These are phyloP conservation scores for Lachnellula cervina DNA, from an alignment of 2,329 filamentous ascomycete species.

Conservation along the genomic window DNA sequence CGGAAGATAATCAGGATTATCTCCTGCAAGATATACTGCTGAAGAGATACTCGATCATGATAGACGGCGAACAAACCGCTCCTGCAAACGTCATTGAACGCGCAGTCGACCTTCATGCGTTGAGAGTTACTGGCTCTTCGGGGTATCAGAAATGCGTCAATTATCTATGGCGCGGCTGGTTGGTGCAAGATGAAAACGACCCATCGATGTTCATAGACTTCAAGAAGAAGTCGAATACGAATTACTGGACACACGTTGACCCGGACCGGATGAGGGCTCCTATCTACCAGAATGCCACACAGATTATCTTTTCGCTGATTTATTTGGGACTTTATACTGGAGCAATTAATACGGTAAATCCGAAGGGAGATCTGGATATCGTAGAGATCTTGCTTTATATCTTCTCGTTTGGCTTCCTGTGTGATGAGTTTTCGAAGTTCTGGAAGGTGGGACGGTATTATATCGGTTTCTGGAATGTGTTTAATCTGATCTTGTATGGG, in stretches of 20 bases:
- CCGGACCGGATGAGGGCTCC: slow-evolving; percentile 93
- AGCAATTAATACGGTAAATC: slow-evolving; percentile 92
- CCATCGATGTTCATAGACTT: slow-evolving; percentile 87
- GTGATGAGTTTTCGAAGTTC: slow-evolving; percentile 81
- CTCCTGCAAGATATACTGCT: slow-evolving; percentile 78
- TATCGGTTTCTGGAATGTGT: slow-evolving; percentile 93
- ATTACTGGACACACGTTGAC: slow-evolving; percentile 78
- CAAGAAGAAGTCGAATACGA: slow-evolving; percentile 70
- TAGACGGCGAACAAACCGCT: slow-evolving; percentile 64
- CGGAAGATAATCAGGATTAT: slow-evolving; percentile 72
- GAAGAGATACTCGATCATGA: slow-evolving; percentile 78
- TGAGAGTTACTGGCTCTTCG: slow-evolving; percentile 82
- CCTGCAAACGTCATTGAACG: slow-evolving; percentile 89
- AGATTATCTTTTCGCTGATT: slow-evolving; percentile 77
- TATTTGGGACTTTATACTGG: slow-evolving; percentile 83
- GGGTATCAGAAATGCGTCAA: slow-evolving; percentile 91
- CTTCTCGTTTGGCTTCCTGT: slow-evolving; percentile 87
- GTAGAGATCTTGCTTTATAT: slow-evolving; percentile 82
- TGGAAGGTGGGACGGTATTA: slow-evolving; percentile 93
- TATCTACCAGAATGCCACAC: slow-evolving; percentile 84
- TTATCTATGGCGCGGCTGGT: slow-evolving; percentile 92
- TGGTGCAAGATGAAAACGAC: slow-evolving; percentile 92
- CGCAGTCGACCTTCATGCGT: slow-evolving; percentile 85
- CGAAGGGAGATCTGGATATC: slow-evolving; percentile 73
- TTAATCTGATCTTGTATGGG: slow-evolving; percentile 79